Evolutionary conservation across 768 basidiomycete species (phyloP).

Genomic region (Tylopilus rubrobrunneus): DNA sequence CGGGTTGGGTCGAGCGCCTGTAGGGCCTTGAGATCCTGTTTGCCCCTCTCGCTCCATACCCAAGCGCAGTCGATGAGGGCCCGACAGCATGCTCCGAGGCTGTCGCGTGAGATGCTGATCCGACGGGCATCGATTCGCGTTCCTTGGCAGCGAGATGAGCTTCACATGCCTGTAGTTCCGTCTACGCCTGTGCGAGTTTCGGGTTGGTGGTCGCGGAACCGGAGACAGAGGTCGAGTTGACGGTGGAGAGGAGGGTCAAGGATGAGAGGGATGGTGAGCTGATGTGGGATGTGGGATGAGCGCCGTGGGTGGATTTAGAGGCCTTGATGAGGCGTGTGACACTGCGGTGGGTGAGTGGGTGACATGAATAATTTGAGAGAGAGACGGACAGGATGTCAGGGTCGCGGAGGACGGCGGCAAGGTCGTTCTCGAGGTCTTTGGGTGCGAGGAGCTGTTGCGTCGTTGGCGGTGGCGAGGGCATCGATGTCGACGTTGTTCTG

Average conservation of each 20-base stretch:
- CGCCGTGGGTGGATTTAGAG: slow-evolving; percentile 51
- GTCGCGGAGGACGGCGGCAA: slow-evolving; percentile 60
- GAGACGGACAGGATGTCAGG: slow-evolving; percentile 71
- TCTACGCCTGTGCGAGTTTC: slow-evolving; percentile 64
- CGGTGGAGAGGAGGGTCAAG: slow-evolving; percentile 32
- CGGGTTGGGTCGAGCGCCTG: slow-evolving; percentile 13
- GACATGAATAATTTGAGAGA: no score
- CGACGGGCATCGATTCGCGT: slow-evolving; percentile 52
- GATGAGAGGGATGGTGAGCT: slow-evolving; percentile 45
- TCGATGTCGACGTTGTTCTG: no score
- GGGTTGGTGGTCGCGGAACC: slow-evolving; percentile 20
- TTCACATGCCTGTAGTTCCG: slow-evolving; percentile 82
- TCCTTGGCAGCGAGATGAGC: slow-evolving; percentile 68
- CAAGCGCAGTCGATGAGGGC: slow-evolving; percentile 69
- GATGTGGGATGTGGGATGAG: slow-evolving; percentile 32
- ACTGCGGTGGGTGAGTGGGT: slow-evolving; percentile 32
- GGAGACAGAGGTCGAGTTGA: slow-evolving; percentile 17
- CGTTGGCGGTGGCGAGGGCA: slow-evolving; percentile 59
- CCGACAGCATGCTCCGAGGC: slow-evolving; percentile 56
- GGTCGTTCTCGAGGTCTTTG: slow-evolving; percentile 69
- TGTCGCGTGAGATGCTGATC: slow-evolving; percentile 53
- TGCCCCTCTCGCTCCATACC: slow-evolving; percentile 66
- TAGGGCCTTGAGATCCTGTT: slow-evolving; percentile 43
- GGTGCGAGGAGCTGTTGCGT: slow-evolving; percentile 60
- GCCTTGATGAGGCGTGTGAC: slow-evolving; percentile 78